Conservation (phyloP, 2,329 filamentous ascomycete species). For the Decorospora gaudefroyi region DNA sequence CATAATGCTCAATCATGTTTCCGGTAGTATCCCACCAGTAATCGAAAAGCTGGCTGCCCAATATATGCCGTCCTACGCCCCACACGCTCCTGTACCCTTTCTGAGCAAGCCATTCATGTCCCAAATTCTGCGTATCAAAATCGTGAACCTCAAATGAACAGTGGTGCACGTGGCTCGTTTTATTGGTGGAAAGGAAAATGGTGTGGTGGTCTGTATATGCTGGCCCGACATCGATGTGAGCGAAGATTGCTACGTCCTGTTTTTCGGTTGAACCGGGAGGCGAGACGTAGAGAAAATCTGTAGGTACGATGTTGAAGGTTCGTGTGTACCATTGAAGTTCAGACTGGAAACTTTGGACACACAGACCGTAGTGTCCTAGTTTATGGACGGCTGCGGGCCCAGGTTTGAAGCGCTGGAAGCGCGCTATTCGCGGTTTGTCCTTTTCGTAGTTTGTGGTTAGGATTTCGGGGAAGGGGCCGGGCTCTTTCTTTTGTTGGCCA, state of each 20-base stretch:
- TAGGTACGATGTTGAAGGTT: constrained; percentile 55
- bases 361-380: constrained; percentile 56
- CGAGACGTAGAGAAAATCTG: constrained; percentile 51
- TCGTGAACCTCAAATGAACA: constrained; percentile 70
- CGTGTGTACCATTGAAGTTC: constrained; percentile 53
- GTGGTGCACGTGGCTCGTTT: constrained; percentile 64
- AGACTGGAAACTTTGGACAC: constrained; percentile 45
- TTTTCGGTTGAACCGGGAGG: constrained; percentile 18
- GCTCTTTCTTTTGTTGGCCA: constrained; percentile 56
- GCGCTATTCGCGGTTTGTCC: constrained; percentile 54
- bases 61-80: constrained; percentile 71
- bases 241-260: constrained; percentile 57
- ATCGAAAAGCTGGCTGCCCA: constrained; percentile 73
- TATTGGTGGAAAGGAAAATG: constrained; percentile 56
- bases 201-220: constrained; percentile 60
- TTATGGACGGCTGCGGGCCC: constrained; percentile 57
- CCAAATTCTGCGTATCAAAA: constrained; percentile 70
- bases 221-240: constrained; percentile 59
- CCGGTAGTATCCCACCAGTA: constrained; percentile 69
- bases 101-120: constrained; percentile 68
- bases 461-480: constrained; percentile 55
- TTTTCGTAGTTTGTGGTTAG: constrained; percentile 51
- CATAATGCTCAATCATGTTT: constrained; percentile 72
- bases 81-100: constrained; percentile 68
- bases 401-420: constrained; percentile 58